Conservation (phyloP, 1,284 basidiomycete species). For the Moesziomyces aphidis region DNA sequence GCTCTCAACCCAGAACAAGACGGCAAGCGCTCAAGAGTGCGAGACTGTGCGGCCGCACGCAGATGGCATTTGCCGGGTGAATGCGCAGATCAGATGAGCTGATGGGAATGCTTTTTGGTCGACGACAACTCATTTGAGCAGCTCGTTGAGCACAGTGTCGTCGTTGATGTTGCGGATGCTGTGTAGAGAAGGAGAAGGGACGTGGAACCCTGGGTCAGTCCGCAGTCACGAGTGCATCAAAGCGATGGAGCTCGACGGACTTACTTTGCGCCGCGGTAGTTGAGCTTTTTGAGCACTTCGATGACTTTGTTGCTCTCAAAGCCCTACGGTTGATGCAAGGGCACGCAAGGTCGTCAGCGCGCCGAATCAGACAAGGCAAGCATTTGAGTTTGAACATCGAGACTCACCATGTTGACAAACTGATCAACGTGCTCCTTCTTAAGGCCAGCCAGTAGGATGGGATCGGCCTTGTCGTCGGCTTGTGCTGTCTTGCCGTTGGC, state of each 20-base stretch:
- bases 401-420: conserved; percentile 68
- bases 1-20: background rate
- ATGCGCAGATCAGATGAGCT: background rate
- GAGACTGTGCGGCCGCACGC: background rate
- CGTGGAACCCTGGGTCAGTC: too few relatives aligned
- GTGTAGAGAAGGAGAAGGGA: background rate
- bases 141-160: conserved; percentile 57
- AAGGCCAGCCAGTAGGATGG: conserved; percentile 70
- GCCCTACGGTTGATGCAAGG: conserved; percentile 63
- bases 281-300: conserved; percentile 86
- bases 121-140: conserved; percentile 39
- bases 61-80: background rate
- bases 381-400: background rate
- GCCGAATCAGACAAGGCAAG: background rate
- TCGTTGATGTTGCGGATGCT: conserved; percentile 60
- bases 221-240: background rate
- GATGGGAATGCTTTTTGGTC: conserved; percentile 19
- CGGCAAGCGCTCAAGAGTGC: background rate
- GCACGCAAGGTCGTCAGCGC: background rate
- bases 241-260: conserved; percentile 28
- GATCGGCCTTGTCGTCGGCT: conserved; percentile 53
- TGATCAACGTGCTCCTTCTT: conserved; percentile 70
- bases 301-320: conserved; percentile 82
- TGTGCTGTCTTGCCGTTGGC: conserved; percentile 60
- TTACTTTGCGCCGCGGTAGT: conserved; percentile 86